Percentiles rank a stretch among this genome's conserved stretches.
Evolutionary conservation across 2,329 filamentous ascomycete species (phyloP).

Genomic region (Cephalotrichum gorgonifer): DNA sequence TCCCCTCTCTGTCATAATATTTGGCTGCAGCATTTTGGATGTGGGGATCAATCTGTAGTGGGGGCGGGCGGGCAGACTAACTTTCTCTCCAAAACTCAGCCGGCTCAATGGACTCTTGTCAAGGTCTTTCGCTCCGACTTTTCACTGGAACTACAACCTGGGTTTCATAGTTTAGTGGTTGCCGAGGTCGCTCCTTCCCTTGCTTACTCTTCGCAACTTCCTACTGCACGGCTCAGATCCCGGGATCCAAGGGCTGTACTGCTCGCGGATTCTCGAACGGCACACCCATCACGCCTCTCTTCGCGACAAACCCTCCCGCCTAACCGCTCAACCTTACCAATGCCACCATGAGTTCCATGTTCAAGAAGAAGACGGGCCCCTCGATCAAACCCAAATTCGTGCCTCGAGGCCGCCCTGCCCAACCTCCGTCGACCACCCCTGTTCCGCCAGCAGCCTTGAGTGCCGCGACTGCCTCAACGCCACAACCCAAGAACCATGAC

Average conservation of each 20-base stretch:
- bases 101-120: too few species aligned
- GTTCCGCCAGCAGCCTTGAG: not conserved
- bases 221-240: too few species aligned
- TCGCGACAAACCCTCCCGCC: too few species aligned
- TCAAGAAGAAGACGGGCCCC: slow-evolving; percentile 53
- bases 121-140: too few species aligned
- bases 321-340: not conserved
- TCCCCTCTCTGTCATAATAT: not conserved
- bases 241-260: not conserved
- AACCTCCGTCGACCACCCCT: slow-evolving; percentile 19
- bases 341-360: slow-evolving; percentile 51
- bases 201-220: not conserved
- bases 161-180: too few species aligned
- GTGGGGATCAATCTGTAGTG: too few species aligned
- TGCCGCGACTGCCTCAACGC: slow-evolving; percentile 1
- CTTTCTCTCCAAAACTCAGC: too few species aligned
- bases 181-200: not conserved
- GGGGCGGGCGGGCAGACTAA: too few species aligned
- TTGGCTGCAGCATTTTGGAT: too few species aligned
- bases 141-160: too few species aligned
- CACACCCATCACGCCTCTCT: not conserved
- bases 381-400: slow-evolving; percentile 63
- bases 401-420: slow-evolving; percentile 38
- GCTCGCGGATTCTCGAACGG: not conserved
- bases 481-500: slow-evolving; percentile 1